These are phyloP conservation scores for Rhododendron griersonianum DNA, from an alignment of 148 eudicot genomes.

Conservation along the genomic window DNA sequence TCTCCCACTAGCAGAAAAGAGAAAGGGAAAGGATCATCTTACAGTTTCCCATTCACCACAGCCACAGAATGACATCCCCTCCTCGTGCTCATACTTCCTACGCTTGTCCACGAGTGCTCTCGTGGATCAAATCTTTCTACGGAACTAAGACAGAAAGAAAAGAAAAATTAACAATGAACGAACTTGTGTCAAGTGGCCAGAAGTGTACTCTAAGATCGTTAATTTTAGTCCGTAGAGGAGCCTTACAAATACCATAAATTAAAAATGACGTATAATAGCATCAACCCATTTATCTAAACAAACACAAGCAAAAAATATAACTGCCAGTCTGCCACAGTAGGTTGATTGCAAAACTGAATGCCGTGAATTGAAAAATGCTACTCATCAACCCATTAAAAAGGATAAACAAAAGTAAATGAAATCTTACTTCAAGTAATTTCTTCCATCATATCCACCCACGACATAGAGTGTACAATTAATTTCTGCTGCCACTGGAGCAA, in stretches of 20 bases:
- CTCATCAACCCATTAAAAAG: not conserved
- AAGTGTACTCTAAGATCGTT: not conserved
- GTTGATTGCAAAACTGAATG: not conserved
- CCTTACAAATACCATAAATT: not conserved
- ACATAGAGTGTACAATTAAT: slow-evolving; percentile 54
- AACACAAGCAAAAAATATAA: not conserved
- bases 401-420: not conserved
- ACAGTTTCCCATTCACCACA: slow-evolving; percentile 65
- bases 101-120: slow-evolving; percentile 41
- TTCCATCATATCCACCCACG: slow-evolving; percentile 77
- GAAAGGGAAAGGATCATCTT: slow-evolving; percentile 17
- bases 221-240: not conserved
- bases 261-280: not conserved
- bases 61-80: slow-evolving; percentile 72
- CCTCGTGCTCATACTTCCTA: slow-evolving; percentile 47
- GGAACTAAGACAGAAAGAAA: slow-evolving; percentile 36
- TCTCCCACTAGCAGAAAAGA: not conserved
- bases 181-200: too few relatives aligned
- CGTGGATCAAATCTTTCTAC: slow-evolving; percentile 77
- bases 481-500: slow-evolving; percentile 56
- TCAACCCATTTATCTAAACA: not conserved
- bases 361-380: not conserved
- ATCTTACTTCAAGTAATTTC: slow-evolving; percentile 48
- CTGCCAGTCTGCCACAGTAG: not conserved
- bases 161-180: not conserved